Conservation (phyloP, 805 yeast genomes). For the Candida xiaguanensis region DNA sequence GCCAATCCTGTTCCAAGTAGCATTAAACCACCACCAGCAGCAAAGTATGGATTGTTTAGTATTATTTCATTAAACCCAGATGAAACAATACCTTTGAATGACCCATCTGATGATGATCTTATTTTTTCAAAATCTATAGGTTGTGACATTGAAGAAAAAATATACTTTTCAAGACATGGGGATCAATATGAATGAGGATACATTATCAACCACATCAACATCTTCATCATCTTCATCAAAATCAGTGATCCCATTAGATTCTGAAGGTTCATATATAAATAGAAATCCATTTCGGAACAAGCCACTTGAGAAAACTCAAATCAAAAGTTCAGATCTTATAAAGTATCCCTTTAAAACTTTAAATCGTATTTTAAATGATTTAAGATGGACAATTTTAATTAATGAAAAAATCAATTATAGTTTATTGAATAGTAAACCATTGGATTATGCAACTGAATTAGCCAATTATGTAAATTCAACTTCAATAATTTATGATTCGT, state of each 20-base stretch:
- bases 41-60: slow-evolving; percentile 85
- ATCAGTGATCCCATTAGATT: background rate
- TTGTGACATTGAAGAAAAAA: slow-evolving; percentile 7
- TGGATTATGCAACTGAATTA: slow-evolving; percentile 33
- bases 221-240: background rate
- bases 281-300: slow-evolving; percentile 4
- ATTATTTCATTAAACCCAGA: slow-evolving; percentile 51
- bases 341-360: slow-evolving; percentile 54
- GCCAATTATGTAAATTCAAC: slow-evolving; percentile 12
- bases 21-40: slow-evolving; percentile 99
- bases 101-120: slow-evolving; percentile 34
- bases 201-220: background rate
- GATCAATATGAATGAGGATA: slow-evolving; percentile 1
- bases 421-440: slow-evolving; percentile 27
- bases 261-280: background rate
- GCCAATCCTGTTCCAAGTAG: slow-evolving; percentile 88
- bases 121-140: slow-evolving; percentile 35
- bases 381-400: slow-evolving; percentile 34
- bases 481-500: slow-evolving; percentile 15
- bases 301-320: slow-evolving; percentile 9
- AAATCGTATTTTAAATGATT: slow-evolving; percentile 65
- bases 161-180: too few species aligned
- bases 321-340: slow-evolving; percentile 9
- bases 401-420: slow-evolving; percentile 13
- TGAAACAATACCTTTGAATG: slow-evolving; percentile 28